A percentile compares a stretch with the other conserved stretches of the same genome.
Evolutionary conservation across 768 basidiomycete species (phyloP).

Genomic region (Paxillus rubicundulus): DNA sequence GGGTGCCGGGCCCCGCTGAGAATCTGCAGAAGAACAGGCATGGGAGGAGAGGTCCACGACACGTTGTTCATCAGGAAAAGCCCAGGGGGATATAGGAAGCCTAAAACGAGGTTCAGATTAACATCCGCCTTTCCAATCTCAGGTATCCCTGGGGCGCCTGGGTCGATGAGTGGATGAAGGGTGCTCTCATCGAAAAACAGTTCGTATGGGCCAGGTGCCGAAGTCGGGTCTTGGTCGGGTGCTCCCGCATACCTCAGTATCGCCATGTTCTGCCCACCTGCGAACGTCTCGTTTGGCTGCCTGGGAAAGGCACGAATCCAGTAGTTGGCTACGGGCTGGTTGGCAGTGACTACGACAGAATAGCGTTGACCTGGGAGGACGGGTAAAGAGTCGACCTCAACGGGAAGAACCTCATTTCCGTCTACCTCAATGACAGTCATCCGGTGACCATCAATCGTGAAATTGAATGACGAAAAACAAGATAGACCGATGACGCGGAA

Average conservation of each 20-base stretch:
- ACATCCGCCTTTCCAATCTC: conserved; percentile 24
- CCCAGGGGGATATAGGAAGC: background rate
- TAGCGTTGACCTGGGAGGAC: conserved; percentile 44
- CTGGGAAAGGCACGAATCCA: conserved; percentile 21
- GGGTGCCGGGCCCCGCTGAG: conserved; percentile 50
- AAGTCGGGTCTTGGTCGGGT: conserved; percentile 26
- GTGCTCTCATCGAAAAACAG: conserved; percentile 7
- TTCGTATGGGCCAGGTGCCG: conserved; percentile 10
- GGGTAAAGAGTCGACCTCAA: conserved; percentile 36
- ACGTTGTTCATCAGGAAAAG: conserved; percentile 10
- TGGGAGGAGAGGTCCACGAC: conserved; percentile 3
- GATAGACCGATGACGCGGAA: conserved; percentile 36
- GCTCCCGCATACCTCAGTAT: conserved; percentile 25
- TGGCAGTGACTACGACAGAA: conserved; percentile 43
- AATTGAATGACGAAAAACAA: conserved; percentile 31
- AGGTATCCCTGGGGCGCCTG: conserved; percentile 22
- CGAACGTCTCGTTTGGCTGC: conserved; percentile 30
- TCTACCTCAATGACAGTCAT: conserved; percentile 43
- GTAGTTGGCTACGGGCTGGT: conserved; percentile 42
- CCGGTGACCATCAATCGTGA: conserved; percentile 26
- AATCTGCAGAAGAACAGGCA: conserved; percentile 45
- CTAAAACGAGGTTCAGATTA: conserved; percentile 18
- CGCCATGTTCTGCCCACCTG: conserved; percentile 25
- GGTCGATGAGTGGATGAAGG: no score
- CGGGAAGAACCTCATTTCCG: conserved; percentile 36